A percentile compares a stretch with the other conserved stretches of the same genome.
Evolutionary conservation across 176 grass and related monocot genomes (phyloP).

Genomic region (Hsuehochloa calcarea): DNA sequence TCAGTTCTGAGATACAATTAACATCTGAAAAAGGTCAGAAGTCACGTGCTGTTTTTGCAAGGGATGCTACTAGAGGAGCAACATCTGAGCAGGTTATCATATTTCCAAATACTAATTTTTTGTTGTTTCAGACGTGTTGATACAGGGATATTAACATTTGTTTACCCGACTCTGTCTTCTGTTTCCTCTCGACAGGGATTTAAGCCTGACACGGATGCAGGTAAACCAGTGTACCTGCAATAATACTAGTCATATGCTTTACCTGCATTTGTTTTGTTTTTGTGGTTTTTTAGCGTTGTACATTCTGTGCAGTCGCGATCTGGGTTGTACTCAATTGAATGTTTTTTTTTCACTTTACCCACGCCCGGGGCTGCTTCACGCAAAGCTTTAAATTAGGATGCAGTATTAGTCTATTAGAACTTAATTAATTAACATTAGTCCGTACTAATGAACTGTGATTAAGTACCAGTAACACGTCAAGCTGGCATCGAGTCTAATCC

Average conservation of each 20-base stretch:
- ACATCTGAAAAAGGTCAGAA: slow-evolving; percentile 58
- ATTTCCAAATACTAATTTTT: slow-evolving; percentile 26
- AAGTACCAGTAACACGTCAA: neutral
- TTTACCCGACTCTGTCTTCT: slow-evolving; percentile 1
- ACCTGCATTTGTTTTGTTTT: slow-evolving; percentile 17
- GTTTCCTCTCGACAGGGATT: slow-evolving; percentile 36
- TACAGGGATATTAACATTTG: slow-evolving; percentile 5
- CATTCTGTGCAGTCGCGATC: neutral
- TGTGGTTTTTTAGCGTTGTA: slow-evolving; percentile 10
- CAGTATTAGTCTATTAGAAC: neutral
- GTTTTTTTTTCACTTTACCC: neutral
- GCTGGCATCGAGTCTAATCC: neutral
- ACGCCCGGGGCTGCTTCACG: neutral
- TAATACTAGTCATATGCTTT: neutral
- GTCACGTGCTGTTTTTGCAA: slow-evolving; percentile 64
- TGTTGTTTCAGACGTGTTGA: neutral
- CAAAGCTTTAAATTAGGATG: neutral
- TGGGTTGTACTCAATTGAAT: neutral
- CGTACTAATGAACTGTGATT: neutral
- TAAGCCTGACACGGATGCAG: slow-evolving; percentile 38
- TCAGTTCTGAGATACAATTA: slow-evolving; percentile 52
- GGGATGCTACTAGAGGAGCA: slow-evolving; percentile 49
- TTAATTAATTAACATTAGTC: neutral
- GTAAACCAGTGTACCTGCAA: slow-evolving; percentile 27
- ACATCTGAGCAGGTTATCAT: slow-evolving; percentile 52